phyloP scores from a whole-genome alignment of 768 basidiomycete genomes.

The Termitomyces sp. region DNA sequence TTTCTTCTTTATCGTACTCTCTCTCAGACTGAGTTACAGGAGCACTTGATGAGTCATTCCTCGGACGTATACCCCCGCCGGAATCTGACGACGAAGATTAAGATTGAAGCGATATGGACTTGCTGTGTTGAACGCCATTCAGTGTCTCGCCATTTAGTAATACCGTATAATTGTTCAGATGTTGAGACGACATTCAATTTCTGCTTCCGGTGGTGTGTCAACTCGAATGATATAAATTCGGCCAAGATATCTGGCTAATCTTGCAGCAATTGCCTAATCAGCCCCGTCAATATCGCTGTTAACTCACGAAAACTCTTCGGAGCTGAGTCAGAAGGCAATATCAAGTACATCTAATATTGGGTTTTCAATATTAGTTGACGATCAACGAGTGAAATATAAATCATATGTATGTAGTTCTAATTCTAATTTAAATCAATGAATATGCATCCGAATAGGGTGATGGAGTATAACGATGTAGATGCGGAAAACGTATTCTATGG shows the following conservation, averaged over 20 bases:
- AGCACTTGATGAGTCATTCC: constrained; percentile 39
- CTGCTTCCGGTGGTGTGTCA: neutral
- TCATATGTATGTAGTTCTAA: too few species aligned
- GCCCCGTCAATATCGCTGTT: neutral
- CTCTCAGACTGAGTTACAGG: constrained; percentile 20
- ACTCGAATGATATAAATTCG: neutral
- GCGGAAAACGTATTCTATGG: neutral
- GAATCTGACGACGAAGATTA: constrained; percentile 2
- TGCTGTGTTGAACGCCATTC: neutral
- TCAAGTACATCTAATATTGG: too few species aligned
- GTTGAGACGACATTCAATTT: neutral
- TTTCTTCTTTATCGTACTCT: neutral
- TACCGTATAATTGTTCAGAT: too few species aligned
- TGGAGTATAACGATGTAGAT: neutral
- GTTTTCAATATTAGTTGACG: too few species aligned
- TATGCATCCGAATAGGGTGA: neutral
- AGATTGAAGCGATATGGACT: neutral
- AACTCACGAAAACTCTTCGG: neutral
- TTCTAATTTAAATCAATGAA: too few species aligned
- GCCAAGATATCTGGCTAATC: neutral
- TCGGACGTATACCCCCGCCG: constrained; percentile 19
- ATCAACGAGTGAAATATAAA: neutral
- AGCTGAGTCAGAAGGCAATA: too few species aligned
- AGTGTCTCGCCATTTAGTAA: too few species aligned
- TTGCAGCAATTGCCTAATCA: neutral